Evolutionary conservation across 441 rosid species (phyloP).

Genomic region (Bruguiera hainesii): DNA sequence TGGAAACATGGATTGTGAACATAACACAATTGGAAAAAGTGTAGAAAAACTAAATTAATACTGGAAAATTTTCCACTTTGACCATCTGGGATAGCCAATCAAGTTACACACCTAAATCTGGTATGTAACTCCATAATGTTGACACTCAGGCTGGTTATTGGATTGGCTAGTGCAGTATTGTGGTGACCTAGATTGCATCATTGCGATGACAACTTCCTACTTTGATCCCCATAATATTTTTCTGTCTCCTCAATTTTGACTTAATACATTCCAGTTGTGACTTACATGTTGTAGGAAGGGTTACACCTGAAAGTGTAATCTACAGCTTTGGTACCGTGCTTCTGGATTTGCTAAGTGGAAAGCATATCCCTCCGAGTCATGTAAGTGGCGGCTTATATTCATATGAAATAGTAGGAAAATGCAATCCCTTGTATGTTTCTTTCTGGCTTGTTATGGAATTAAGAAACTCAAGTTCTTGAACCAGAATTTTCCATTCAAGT

Average conservation of each 20-base stretch:
- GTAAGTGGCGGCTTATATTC: constrained; percentile 38
- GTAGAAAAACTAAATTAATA: too few species aligned
- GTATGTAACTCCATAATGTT: too few species aligned
- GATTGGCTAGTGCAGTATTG: too few species aligned
- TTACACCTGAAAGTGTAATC: constrained; percentile 78
- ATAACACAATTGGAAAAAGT: too few species aligned
- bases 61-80: too few species aligned
- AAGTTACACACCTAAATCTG: too few species aligned
- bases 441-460: background rate
- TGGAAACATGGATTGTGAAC: too few species aligned
- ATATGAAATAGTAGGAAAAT: background rate
- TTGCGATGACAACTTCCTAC: too few species aligned
- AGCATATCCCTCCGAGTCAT: constrained; percentile 91
- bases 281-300: constrained; percentile 53
- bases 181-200: too few species aligned
- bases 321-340: constrained; percentile 87
- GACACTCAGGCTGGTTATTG: too few species aligned
- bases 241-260: background rate
- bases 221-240: background rate
- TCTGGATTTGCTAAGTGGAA: constrained; percentile 87
- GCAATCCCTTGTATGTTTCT: background rate
- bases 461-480: background rate
- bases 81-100: too few species aligned
- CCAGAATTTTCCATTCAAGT: constrained; percentile 3
- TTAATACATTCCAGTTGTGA: background rate